Conservation (phyloP, 345 rosid species). For the Acer negundo region DNA sequence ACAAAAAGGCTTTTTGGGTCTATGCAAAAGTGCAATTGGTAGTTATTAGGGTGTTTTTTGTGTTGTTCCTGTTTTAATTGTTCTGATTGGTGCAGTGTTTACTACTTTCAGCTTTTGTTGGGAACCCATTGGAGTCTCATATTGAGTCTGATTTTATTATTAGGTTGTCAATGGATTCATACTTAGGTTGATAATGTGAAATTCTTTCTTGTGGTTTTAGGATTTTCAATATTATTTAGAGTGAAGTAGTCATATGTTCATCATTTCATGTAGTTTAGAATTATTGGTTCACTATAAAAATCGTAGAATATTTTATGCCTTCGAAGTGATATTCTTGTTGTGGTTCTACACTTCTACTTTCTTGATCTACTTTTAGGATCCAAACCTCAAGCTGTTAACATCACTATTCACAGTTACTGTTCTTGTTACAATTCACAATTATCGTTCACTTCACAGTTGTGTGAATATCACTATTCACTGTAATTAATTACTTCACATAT, state of each 20-base stretch:
- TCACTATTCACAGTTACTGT: not conserved
- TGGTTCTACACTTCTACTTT: not conserved
- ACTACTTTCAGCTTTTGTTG: too few relatives aligned
- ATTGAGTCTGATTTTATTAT: too few relatives aligned
- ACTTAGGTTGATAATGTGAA: too few relatives aligned
- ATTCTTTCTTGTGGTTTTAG: too few relatives aligned
- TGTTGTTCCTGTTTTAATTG: too few relatives aligned
- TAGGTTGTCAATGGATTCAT: too few relatives aligned
- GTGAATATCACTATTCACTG: too few relatives aligned
- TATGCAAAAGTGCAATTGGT: not conserved
- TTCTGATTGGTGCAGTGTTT: too few relatives aligned
- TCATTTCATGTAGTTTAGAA: not conserved
- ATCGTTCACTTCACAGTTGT: not conserved
- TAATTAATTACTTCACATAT: too few relatives aligned
- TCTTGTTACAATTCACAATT: too few relatives aligned
- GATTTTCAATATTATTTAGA: not conserved
- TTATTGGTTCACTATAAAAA: not conserved
- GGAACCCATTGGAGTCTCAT: too few relatives aligned
- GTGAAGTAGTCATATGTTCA: not conserved
- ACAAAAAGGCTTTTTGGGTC: not conserved
- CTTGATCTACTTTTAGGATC: not conserved
- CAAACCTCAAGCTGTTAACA: not conserved
- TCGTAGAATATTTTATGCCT: not conserved
- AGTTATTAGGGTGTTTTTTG: not conserved
- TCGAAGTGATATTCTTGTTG: not conserved